Conservation (phyloP, 352 stramenopile genomes). For the Blastocystis sp. region DNA sequence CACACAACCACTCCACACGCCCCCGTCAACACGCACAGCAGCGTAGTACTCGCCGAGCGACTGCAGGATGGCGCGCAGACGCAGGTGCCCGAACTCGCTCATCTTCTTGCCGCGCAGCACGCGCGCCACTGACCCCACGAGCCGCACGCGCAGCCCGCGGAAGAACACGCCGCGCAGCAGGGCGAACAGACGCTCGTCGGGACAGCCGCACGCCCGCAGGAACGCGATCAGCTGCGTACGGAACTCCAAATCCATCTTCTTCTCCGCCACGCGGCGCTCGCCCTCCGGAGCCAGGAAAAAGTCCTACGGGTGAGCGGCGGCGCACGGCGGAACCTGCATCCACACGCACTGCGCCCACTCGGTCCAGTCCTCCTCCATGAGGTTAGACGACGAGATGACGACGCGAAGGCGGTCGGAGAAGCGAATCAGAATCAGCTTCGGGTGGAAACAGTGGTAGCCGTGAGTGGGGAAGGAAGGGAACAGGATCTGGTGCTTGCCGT, state of each 20-base stretch:
- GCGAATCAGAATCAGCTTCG: constrained; percentile 56
- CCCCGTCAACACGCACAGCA: neutral
- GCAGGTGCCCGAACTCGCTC: constrained; percentile 25
- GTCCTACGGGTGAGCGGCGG: constrained; percentile 1
- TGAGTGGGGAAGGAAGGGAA: neutral
- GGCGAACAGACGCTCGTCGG: constrained; percentile 46
- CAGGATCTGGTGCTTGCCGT: constrained; percentile 9
- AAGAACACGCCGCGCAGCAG: constrained; percentile 34
- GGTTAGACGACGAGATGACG: constrained; percentile 55
- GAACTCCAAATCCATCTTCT: constrained; percentile 56
- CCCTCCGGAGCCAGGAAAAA: constrained; percentile 36
- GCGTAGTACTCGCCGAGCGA: constrained; percentile 1
- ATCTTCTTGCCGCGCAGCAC: neutral
- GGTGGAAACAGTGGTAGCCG: constrained; percentile 24
- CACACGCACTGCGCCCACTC: constrained; percentile 63
- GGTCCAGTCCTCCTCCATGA: constrained; percentile 48
- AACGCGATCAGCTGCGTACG: constrained; percentile 26
- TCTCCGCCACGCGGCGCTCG: constrained; percentile 3
- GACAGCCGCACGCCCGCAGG: neutral
- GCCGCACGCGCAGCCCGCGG: neutral
- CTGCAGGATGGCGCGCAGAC: constrained; percentile 4
- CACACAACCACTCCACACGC: no score
- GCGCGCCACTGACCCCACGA: constrained; percentile 14
- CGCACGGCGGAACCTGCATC: constrained; percentile 24
- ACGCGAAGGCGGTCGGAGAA: constrained; percentile 53